Base-by-base conservation (phyloP, 1,284 basidiomycete genomes). In the Tilletiaria anomala region DNA sequence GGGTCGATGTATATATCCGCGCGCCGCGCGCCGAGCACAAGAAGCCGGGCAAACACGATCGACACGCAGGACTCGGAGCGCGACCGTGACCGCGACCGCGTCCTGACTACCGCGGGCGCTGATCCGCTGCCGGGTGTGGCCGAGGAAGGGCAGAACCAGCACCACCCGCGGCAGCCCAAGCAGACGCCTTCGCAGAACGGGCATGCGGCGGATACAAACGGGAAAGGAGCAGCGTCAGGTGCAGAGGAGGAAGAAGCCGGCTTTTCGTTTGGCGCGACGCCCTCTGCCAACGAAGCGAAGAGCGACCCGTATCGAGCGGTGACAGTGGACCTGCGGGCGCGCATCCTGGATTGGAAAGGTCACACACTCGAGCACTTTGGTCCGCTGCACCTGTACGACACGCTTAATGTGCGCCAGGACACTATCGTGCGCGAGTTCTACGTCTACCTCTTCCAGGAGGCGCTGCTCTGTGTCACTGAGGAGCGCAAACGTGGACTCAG, bases 391-490 rank as follows among this genome's bases (percentile, higher is more conserved):
- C 83, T 94, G 73, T 93, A 87, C 68, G 88, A 94, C 68, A 73
- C 86, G 35, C 72, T 96, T 21, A 78, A 78, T 34, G 86, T 96
- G 32, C 76, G 87, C 36, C 80, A 89, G 43, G 86, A 88, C 55
- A 71, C 78, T 8, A 78, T 87, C 42, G 79, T 87, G 19, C 77
- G 85, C 43, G 84, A 91, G 65, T 89, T 91, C 67, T 84, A 81
- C 63, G 84, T 94, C 44, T 94, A 96, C 69, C 76, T 97, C 32
- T 96, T 94, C 76, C 80, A 82, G 58, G 85, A 94, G 63, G 91
- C 91, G 8, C 80, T 97, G 47, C 86, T 96, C 47, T 97, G 89
- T 67, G 84, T 96, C 12, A 78, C 83, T 17, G 91, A 96, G 65
- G 89, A 94, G 70, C 82, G 81, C 71, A 87, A 84, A 60, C 78